A percentile compares a stretch with the other conserved stretches of the same genome.
These are phyloP conservation scores for Lindgomyces ingoldianus DNA, from an alignment of 495 filamentous ascomycete species.

Conservation along the genomic window DNA sequence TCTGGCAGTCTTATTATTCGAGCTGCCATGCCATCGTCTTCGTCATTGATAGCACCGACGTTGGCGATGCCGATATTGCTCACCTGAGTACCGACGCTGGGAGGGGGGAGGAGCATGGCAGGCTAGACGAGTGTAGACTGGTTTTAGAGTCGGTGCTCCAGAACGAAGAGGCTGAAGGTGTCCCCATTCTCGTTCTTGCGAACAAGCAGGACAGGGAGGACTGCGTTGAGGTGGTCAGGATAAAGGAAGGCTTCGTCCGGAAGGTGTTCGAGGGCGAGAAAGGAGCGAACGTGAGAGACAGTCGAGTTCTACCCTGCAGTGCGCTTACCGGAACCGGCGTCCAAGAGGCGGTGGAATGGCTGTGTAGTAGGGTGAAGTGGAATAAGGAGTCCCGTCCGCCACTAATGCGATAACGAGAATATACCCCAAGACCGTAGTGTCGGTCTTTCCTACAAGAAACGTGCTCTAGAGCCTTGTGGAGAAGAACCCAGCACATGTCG, in stretches of 20 bases:
- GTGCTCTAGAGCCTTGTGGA: background rate
- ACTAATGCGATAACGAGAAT: constrained; percentile 69
- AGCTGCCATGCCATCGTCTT: constrained; percentile 96
- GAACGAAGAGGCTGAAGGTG: constrained; percentile 79
- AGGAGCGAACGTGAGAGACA: constrained; percentile 79
- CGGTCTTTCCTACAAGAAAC: background rate
- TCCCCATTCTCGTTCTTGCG: constrained; percentile 87
- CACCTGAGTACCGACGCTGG: constrained; percentile 2
- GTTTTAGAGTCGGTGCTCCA: constrained; percentile 87
- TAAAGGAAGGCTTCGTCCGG: constrained; percentile 93
- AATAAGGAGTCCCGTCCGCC: constrained; percentile 91
- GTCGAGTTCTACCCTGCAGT: constrained; percentile 85
- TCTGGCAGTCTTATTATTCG: constrained; percentile 95
- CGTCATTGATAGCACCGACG: constrained; percentile 89
- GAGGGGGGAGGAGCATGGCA: constrained; percentile 56
- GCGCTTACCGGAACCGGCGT: constrained; percentile 90
- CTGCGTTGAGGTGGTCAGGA: constrained; percentile 92
- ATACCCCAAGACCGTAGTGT: constrained; percentile 1
- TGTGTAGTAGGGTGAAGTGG: constrained; percentile 88
- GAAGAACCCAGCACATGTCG: background rate
- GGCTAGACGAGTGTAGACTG: constrained; percentile 83
- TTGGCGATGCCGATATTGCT: constrained; percentile 71
- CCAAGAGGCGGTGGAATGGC: constrained; percentile 92
- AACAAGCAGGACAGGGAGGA: constrained; percentile 99
- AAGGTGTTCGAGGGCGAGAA: constrained; percentile 94